These are phyloP conservation scores for Debaryomyces prosopidis DNA, from an alignment of 805 yeast genomes.

Conservation along the genomic window DNA sequence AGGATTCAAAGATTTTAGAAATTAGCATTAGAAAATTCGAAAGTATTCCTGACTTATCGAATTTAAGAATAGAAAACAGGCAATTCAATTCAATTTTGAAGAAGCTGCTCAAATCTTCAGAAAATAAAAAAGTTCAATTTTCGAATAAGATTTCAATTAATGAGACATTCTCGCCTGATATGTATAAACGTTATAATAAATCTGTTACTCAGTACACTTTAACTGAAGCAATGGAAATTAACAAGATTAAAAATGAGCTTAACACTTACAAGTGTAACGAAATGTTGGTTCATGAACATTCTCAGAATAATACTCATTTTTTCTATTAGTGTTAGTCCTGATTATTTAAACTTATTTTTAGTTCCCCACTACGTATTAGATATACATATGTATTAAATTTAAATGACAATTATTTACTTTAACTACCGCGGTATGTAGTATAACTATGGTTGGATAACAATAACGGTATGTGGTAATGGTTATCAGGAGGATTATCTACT, in stretches of 20 bases:
- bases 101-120: conserved; percentile 4
- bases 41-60: background rate
- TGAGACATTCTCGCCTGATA: conserved; percentile 51
- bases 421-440: conserved; percentile 88
- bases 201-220: conserved; percentile 51
- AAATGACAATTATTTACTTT: conserved; percentile 1
- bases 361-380: background rate
- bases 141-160: conserved; percentile 48
- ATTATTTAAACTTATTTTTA: background rate
- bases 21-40: conserved; percentile 33
- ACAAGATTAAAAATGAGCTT: conserved; percentile 61
- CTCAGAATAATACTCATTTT: conserved; percentile 64
- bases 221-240: conserved; percentile 51
- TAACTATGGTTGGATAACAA: conserved; percentile 83
- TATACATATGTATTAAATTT: conserved; percentile 2
- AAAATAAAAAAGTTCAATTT: conserved; percentile 39
- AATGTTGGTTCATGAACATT: conserved; percentile 68
- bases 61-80: background rate
- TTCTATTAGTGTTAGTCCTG: conserved; percentile 38
- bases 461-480: conserved; percentile 89
- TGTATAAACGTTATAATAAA: conserved; percentile 56
- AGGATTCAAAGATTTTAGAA: conserved; percentile 31
- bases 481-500: conserved; percentile 64
- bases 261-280: conserved; percentile 62
- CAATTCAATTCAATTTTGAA: conserved; percentile 13